Evolutionary conservation across 2,329 filamentous ascomycete genomes (phyloP).

Genomic region (Lomentospora prolificans): DNA sequence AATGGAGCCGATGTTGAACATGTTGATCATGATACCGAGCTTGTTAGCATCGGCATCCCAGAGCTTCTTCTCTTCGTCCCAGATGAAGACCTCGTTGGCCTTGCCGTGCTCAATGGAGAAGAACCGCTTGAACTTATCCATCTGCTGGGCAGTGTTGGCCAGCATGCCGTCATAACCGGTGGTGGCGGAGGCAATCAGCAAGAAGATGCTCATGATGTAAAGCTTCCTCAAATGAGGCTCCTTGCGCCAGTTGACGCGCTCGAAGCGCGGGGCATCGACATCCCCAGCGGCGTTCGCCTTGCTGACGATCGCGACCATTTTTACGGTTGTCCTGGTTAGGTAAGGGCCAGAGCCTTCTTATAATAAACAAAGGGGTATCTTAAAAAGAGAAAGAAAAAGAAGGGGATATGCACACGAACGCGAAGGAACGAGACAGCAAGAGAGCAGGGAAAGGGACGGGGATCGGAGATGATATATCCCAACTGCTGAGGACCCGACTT

Average conservation of each 20-base stretch:
- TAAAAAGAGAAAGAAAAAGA: not conserved
- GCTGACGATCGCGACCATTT: conserved; percentile 1
- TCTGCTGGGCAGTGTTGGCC: conserved; percentile 50
- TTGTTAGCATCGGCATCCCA: conserved; percentile 24
- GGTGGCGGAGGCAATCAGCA: conserved; percentile 51
- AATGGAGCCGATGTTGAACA: conserved; percentile 42
- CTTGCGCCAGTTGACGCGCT: conserved; percentile 45
- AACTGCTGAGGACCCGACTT: not conserved
- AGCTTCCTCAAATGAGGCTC: conserved; percentile 48
- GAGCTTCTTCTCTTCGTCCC: not conserved
- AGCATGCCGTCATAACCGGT: conserved; percentile 54
- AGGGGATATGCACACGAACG: not conserved
- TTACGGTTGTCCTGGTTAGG: not conserved
- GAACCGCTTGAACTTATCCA: conserved; percentile 41
- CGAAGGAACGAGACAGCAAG: not conserved
- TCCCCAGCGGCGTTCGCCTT: not conserved
- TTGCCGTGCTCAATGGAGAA: conserved; percentile 22
- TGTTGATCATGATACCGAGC: conserved; percentile 39
- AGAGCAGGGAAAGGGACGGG: not conserved
- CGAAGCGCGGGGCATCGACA: conserved; percentile 36
- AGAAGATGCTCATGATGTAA: conserved; percentile 41
- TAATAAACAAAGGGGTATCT: not conserved
- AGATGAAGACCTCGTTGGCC: conserved; percentile 8
- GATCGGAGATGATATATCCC: not conserved
- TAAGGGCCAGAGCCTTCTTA: not conserved